These are phyloP conservation scores for Tetracladium setigerum DNA, from an alignment of 495 filamentous ascomycete species.

Conservation along the genomic window DNA sequence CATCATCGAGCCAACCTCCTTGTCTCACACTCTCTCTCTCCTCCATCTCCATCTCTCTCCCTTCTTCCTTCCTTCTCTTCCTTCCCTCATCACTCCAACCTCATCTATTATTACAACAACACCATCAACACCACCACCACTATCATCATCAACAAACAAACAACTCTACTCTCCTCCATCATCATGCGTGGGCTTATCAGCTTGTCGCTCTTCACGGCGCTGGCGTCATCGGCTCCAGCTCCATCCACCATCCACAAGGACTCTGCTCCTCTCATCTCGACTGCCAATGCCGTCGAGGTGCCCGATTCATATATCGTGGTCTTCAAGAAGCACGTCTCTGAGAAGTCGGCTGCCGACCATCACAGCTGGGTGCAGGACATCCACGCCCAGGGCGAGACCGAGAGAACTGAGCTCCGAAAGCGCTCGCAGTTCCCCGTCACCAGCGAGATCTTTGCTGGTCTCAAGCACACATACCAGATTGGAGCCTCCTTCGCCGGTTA, in stretches of 20 bases:
- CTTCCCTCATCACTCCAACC: slow-evolving; percentile 30
- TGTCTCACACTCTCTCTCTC: slow-evolving; percentile 27
- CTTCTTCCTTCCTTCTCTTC: slow-evolving; percentile 36
- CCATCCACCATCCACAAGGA: slow-evolving; percentile 80
- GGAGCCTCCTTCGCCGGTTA: slow-evolving; percentile 80
- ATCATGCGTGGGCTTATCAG: slow-evolving; percentile 23
- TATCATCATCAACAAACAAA: background rate
- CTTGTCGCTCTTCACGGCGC: slow-evolving; percentile 22
- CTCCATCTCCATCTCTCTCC: slow-evolving; percentile 22
- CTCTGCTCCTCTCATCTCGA: slow-evolving; percentile 81
- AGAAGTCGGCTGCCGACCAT: slow-evolving; percentile 60
- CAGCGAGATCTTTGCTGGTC: slow-evolving; percentile 66
- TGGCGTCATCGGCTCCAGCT: slow-evolving; percentile 71
- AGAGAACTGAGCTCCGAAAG: slow-evolving; percentile 78
- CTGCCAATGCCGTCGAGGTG: slow-evolving; percentile 61
- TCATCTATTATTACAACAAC: slow-evolving; percentile 22
- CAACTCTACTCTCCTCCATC: slow-evolving; percentile 2
- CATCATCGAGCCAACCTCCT: slow-evolving; percentile 23
- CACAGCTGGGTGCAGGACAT: slow-evolving; percentile 90
- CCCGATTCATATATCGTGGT: slow-evolving; percentile 95
- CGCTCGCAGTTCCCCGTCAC: slow-evolving; percentile 68
- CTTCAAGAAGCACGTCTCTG: slow-evolving; percentile 90
- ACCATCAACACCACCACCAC: slow-evolving; percentile 7
- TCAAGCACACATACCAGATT: slow-evolving; percentile 95
- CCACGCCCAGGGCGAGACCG: slow-evolving; percentile 50